phyloP scores from a whole-genome alignment of 768 basidiomycete species.

The Pleurotus citrinopileatus region DNA sequence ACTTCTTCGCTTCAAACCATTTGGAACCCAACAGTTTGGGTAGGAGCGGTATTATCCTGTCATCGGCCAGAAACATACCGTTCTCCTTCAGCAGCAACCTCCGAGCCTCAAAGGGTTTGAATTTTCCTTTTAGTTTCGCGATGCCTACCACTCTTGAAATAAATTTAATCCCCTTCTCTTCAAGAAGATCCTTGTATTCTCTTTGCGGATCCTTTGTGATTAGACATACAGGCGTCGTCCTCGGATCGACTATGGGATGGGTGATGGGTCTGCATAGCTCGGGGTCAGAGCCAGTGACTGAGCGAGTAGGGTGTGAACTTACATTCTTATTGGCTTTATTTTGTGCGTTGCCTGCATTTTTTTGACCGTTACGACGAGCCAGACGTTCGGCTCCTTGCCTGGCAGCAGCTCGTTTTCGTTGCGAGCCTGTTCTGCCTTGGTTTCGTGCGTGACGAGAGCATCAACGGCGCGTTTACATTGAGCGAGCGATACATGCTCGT shows the following conservation, averaged over 20 bases:
- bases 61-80: conserved; percentile 91
- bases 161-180: conserved; percentile 76
- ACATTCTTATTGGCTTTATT: conserved; percentile 86
- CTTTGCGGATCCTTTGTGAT: conserved; percentile 96
- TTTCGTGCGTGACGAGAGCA: conserved; percentile 71
- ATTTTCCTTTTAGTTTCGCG: conserved; percentile 91
- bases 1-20: conserved; percentile 98
- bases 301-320: conserved; percentile 25
- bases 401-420: conserved; percentile 75
- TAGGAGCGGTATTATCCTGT: conserved; percentile 81
- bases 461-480: conserved; percentile 81
- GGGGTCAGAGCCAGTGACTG: background rate
- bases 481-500: conserved; percentile 59
- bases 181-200: conserved; percentile 92
- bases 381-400: conserved; percentile 81
- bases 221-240: conserved; percentile 77
- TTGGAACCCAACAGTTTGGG: conserved; percentile 84
- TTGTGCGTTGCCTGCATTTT: conserved; percentile 70
- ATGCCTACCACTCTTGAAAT: conserved; percentile 90
- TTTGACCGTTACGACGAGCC: conserved; percentile 88
- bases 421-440: conserved; percentile 58
- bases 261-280: conserved; percentile 56
- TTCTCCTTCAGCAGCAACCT: conserved; percentile 84
- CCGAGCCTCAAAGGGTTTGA: conserved; percentile 80
- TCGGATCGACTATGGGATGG: conserved; percentile 82